Evolutionary conservation across 78 protist genomes (phyloP), one percentile per base, ranked within the genome.

Genomic region (Anaeramoeba flamelloides): DNA sequence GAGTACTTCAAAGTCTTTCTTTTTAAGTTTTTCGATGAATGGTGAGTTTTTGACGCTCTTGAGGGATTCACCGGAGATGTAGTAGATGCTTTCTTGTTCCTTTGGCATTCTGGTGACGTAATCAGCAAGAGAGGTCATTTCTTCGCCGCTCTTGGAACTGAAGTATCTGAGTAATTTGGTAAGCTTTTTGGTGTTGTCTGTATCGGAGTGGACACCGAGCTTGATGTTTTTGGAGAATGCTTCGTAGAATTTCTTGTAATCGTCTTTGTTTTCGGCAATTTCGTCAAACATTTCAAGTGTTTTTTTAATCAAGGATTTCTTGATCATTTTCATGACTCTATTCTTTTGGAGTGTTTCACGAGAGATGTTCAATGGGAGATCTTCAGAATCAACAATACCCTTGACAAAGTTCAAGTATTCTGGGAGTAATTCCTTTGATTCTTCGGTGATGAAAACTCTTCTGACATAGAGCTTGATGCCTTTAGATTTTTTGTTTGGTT

Each of bases 361-460:
- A 31, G 98, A 94, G 53, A 98, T 94, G 96, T 96, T 97, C 78
- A 98, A 90, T 64, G 99, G 99, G 22, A 98, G 90, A 81, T 98
- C 99, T 88, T 96, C 99, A 36, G 94, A 89, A 88, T 98, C 99
- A 77, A 98, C 98, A 80, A 98, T 88, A 32, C 99, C 99, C 86
- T 88, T 82, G 88, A 96, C 83, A 83, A 98, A 98, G 87, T 79
- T 69, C 36, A 98, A 89, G 89, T 89, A 98, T 86, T 96, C 98
- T 78, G 99, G 99, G 85, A 94, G 86, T 74, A 98, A 81, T 22
- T 97, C 98, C 81, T 92, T 94, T 90, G 95, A 92, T 93, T 95
- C 86, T 91, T 98, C 99, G 94, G 92, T 94, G 89, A 98, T 96
- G 90, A 98, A 95, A 39, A 98, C 99, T 39, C 99, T 87, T 81